Evolutionary conservation across 75 land plant species (phyloP).

Genomic region (Pinus albicaulis): DNA sequence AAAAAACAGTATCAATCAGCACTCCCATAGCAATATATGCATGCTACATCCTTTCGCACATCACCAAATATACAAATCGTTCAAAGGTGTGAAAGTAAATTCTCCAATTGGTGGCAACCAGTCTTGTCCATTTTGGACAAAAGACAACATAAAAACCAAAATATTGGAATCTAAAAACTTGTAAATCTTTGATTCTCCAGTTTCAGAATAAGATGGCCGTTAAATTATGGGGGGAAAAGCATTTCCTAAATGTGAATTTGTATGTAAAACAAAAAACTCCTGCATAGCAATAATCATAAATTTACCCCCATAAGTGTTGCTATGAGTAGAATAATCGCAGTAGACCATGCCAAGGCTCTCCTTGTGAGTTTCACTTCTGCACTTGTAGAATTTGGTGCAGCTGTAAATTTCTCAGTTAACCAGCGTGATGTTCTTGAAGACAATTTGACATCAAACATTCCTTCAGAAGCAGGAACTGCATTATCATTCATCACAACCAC

Average conservation of each 20-base stretch:
- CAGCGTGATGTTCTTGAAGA: constrained; percentile 13
- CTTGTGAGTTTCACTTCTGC: constrained; percentile 31
- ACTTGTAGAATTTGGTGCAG: not conserved
- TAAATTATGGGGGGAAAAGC: too few relatives aligned
- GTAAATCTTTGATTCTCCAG: not conserved
- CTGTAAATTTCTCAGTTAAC: constrained; percentile 14
- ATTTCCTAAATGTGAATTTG: not conserved
- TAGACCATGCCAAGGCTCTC: constrained; percentile 49
- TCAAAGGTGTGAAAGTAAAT: not conserved
- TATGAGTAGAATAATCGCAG: constrained; percentile 59
- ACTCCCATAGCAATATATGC: not conserved
- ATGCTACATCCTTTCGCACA: not conserved
- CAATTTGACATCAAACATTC: constrained; percentile 22
- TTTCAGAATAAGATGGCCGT: not conserved
- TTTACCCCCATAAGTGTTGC: constrained; percentile 64
- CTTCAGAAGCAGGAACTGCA: constrained; percentile 14
- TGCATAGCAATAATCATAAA: not conserved
- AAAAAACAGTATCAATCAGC: constrained; percentile 1
- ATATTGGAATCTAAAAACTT: not conserved
- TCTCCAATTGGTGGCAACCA: not conserved
- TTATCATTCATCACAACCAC: constrained; percentile 23
- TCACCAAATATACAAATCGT: not conserved
- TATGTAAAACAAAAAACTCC: not conserved
- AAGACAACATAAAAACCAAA: not conserved
- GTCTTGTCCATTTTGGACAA: not conserved